Evolutionary conservation across 2,329 filamentous ascomycete species (phyloP).

Genomic region (Ophiocordyceps camponoti-leonardi): DNA sequence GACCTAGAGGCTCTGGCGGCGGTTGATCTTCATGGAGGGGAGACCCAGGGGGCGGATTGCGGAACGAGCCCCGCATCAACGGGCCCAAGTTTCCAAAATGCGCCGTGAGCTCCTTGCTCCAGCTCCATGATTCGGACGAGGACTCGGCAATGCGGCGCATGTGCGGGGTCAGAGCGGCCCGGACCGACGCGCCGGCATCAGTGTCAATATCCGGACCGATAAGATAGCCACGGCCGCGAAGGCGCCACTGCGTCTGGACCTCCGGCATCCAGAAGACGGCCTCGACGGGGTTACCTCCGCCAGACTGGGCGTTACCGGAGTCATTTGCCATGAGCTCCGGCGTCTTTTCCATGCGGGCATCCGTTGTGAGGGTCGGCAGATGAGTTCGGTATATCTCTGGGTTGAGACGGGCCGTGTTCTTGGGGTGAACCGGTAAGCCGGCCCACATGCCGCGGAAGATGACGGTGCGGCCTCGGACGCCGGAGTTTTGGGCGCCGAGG

Average conservation of each 20-base stretch:
- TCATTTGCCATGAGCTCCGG: slow-evolving; percentile 45
- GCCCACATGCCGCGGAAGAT: slow-evolving; percentile 78
- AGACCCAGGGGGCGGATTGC: slow-evolving; percentile 51
- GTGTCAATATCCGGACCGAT: slow-evolving; percentile 51
- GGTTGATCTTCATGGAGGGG: slow-evolving; percentile 33
- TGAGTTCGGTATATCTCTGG: slow-evolving; percentile 55
- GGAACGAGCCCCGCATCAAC: slow-evolving; percentile 60
- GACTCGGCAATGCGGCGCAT: slow-evolving; percentile 32
- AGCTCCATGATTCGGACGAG: slow-evolving; percentile 44
- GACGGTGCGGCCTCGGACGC: slow-evolving; percentile 56
- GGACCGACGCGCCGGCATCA: slow-evolving; percentile 26
- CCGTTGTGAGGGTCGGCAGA: slow-evolving; percentile 69
- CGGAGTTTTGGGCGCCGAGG: slow-evolving; percentile 15
- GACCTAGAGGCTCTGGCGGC: slow-evolving; percentile 15
- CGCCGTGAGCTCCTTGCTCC: slow-evolving; percentile 61
- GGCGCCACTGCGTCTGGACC: slow-evolving; percentile 63
- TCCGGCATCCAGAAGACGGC: slow-evolving; percentile 67
- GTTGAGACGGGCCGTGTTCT: slow-evolving; percentile 58
- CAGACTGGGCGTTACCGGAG: slow-evolving; percentile 25
- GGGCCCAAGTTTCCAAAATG: slow-evolving; percentile 86
- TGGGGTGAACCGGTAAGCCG: slow-evolving; percentile 50
- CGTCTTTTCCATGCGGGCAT: slow-evolving; percentile 73
- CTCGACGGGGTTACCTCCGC: slow-evolving; percentile 58
- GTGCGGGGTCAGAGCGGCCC: slow-evolving; percentile 38
- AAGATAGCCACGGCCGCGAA: slow-evolving; percentile 61